Base-by-base conservation (phyloP, 495 filamentous ascomycete species). In the Letharia columbiana region DNA sequence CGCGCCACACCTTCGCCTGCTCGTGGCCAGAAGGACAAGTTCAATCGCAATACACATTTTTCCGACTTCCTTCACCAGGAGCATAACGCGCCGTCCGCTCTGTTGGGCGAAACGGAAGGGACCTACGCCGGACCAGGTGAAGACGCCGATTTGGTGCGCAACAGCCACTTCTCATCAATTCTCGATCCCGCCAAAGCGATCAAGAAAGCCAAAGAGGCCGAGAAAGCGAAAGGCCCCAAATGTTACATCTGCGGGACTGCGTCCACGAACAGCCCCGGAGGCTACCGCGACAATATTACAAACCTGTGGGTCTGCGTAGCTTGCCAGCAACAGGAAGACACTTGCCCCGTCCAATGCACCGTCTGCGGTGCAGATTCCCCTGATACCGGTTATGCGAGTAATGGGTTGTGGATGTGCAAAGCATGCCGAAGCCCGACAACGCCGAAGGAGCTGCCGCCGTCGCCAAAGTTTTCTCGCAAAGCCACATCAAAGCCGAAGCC, bases 381-480 rank as follows among this genome's bases (percentile, higher is more conserved):
- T 12, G 40, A 54, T 28, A 61, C 57, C 11, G 18, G 37, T 2
- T 66, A 66, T 23, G 57, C 49, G 31, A 12, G 10, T 40, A 57
- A 42, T 20, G 58, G 64, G 9, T 13, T 66, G n/a, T 66, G 57
- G 45, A 57, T 66, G 18, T 66, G 64, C 23, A 52, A 18, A 18
- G 57, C 44, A 28, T 66, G 64, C 17, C n/a, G 57, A 35, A 31
- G 17, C 15, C 64, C 64, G 31, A n/a, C n/a, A 2, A 60, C 37
- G 8, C 15, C 64, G 28, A 66, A 41, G 37, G 64, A 66, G 45
- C 35, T 66, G n/a, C 64, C 64, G 42, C 64, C 64, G 44, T n/a
- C 44, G 15, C 56, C 56, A 35, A 59, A 56, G 23, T 4, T 60
- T 39, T 42, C 63, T 23, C 41, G 13, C 10, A 37, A 18, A 35